Base-by-base conservation (phyloP, 768 basidiomycete genomes). In the Suillus weaverae region DNA sequence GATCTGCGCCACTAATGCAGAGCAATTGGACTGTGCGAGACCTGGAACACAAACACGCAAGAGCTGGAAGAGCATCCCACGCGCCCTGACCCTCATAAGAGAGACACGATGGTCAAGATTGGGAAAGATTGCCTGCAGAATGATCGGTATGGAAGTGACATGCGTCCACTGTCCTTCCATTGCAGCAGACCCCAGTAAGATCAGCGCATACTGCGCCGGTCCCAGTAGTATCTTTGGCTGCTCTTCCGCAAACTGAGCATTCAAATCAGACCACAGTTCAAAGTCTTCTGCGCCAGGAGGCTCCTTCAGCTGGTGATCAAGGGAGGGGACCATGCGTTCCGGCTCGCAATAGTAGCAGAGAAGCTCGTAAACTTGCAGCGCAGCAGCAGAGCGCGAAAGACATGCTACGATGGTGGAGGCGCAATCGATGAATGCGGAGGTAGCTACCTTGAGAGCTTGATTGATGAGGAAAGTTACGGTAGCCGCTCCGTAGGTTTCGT, bases 321-420 rank as follows among this genome's bases (percentile, higher is more conserved):
- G 86, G 14, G 81, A 87, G 14, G 86, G 91, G 13, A 95, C 81
- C 90, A 96, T 96, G 50, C 90, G 86, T 38, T 86, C 84, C 22
- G 95, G 94, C 67, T 93, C 91, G 55, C 96, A 88, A 66, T 96
- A 82, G 44, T 86, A 86, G 75, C 91, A 93, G n/a, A 97, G 77
- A 57, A 95, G 93, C 69, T 90, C 86, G 69, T 94, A 91, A 39
- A 94, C 84, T 62, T 88, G 81, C 7, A 84, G 81, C 4, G 92
- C 93, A 18, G 88, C 84, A 18, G 82, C 81, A 32, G 91, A 91
- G 63, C 91, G 89, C 61, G 92, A 92, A 8, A 98, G 82, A 69
- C 88, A 95, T 0, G 94, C 90, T 26, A 97, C 85, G 61, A 96
- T 86, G 67, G 89, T 89, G 51, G 90, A 86, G 1, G 92, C 91